Evolutionary conservation across 352 stramenopile genomes (phyloP).

Genomic region (Globisporangium heterothallicum): DNA sequence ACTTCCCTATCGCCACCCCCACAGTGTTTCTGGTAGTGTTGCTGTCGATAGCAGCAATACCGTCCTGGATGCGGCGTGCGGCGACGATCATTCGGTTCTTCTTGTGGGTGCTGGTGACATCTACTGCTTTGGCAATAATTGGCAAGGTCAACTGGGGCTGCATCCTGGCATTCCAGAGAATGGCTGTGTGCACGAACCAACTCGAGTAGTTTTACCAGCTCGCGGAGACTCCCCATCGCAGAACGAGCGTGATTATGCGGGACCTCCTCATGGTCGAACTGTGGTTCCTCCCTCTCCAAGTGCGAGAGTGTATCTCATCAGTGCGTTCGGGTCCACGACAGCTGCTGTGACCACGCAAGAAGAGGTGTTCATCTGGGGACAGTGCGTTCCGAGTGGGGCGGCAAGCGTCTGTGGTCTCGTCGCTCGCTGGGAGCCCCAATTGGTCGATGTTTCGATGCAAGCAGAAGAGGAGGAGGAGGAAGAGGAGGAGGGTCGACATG

Average conservation of each 20-base stretch:
- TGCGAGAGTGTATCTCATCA: conserved; percentile 25
- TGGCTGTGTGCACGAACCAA: conserved; percentile 6
- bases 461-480: background rate
- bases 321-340: conserved; percentile 20
- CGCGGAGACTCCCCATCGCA: background rate
- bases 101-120: conserved; percentile 42
- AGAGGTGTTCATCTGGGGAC: conserved; percentile 34
- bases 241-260: background rate
- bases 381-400: conserved; percentile 23
- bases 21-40: background rate
- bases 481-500: background rate
- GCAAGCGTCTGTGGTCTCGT: conserved; percentile 30
- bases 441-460: conserved; percentile 8
- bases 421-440: conserved; percentile 20
- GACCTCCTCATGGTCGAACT: too few species aligned
- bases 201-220: background rate
- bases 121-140: conserved; percentile 59
- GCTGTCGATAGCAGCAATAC: background rate
- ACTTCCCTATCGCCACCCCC: background rate
- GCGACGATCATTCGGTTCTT: conserved; percentile 61
- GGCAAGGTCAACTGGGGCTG: conserved; percentile 67
- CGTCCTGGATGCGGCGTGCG: conserved; percentile 47
- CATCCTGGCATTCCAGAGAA: conserved; percentile 15
- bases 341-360: conserved; percentile 18
- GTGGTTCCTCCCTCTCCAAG: too few species aligned